These are phyloP conservation scores for Pilasporangium apinafurcum DNA, from an alignment of 352 stramenopile species.

Conservation along the genomic window DNA sequence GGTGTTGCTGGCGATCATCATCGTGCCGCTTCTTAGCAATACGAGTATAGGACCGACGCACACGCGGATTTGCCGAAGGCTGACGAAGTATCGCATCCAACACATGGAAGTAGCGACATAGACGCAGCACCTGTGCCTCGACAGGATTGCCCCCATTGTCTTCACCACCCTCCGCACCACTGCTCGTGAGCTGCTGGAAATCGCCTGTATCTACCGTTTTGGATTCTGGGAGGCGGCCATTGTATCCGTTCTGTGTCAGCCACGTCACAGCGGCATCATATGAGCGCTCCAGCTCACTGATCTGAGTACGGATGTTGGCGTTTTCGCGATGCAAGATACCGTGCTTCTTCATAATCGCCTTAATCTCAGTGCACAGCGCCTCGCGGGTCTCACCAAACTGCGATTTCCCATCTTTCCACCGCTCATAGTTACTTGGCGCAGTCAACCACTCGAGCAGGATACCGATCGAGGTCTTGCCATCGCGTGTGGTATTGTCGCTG, in stretches of 20 bases:
- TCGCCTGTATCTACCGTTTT: conserved; percentile 6
- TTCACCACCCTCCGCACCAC: neutral
- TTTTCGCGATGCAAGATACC: conserved; percentile 69
- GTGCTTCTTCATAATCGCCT: conserved; percentile 44
- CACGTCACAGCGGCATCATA: conserved; percentile 49
- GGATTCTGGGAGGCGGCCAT: conserved; percentile 14
- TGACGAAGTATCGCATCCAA: conserved; percentile 53
- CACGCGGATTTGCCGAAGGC: conserved; percentile 12
- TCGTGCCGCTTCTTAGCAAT: neutral
- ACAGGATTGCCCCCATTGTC: conserved; percentile 13
- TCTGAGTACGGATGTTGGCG: conserved; percentile 77
- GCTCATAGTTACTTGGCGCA: conserved; percentile 51
- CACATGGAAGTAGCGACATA: conserved; percentile 67
- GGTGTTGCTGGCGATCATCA: no score
- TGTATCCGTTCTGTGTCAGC: conserved; percentile 38
- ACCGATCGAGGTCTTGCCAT: conserved; percentile 67
- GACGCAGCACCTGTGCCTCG: conserved; percentile 47
- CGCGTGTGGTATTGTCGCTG: conserved; percentile 50
- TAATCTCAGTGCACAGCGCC: conserved; percentile 69
- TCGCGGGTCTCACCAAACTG: conserved; percentile 66
- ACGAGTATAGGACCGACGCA: neutral
- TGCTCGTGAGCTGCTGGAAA: neutral
- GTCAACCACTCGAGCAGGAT: conserved; percentile 67
- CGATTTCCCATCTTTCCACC: conserved; percentile 59
- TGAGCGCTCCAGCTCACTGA: conserved; percentile 65